phyloP scores from a whole-genome alignment of 768 basidiomycete genomes.

The Filobasidium wieringae region DNA sequence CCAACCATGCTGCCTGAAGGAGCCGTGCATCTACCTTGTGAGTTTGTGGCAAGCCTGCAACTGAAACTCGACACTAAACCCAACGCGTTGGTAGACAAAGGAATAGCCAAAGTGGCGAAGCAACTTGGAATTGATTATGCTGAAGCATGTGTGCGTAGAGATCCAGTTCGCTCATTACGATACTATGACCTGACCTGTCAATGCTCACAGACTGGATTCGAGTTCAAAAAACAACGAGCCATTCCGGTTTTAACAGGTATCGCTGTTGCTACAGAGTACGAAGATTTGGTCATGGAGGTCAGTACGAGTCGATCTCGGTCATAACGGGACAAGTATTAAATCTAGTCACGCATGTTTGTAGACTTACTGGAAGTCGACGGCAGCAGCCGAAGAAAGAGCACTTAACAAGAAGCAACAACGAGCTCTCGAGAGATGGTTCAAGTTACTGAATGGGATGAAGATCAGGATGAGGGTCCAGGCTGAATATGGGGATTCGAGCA shows the following conservation, averaged over 20 bases:
- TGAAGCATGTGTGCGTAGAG: constrained; percentile 93
- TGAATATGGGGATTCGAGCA: constrained; percentile 49
- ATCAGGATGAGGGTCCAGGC: constrained; percentile 70
- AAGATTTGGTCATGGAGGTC: constrained; percentile 63
- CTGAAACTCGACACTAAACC: not conserved
- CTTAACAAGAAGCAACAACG: constrained; percentile 63
- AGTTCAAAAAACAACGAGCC: constrained; percentile 85
- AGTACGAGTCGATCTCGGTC: constrained; percentile 19
- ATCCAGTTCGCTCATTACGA: constrained; percentile 38
- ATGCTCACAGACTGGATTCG: constrained; percentile 67
- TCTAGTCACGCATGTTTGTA: constrained; percentile 34
- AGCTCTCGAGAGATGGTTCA: constrained; percentile 74
- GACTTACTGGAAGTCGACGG: constrained; percentile 78
- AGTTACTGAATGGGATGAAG: constrained; percentile 74
- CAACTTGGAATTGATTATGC: constrained; percentile 79
- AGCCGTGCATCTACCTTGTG: constrained; percentile 79
- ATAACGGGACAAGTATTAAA: not conserved
- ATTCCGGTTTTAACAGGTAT: constrained; percentile 74
- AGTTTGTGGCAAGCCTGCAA: constrained; percentile 35
- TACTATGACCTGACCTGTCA: not conserved
- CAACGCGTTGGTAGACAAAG: constrained; percentile 51
- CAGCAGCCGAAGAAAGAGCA: constrained; percentile 64
- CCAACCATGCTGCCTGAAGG: constrained; percentile 88
- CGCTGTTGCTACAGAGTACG: constrained; percentile 72
- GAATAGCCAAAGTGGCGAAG: constrained; percentile 75